phyloP scores from a whole-genome alignment of 2,329 filamentous ascomycete genomes.

The Magnaporthiopsis incrustans region DNA sequence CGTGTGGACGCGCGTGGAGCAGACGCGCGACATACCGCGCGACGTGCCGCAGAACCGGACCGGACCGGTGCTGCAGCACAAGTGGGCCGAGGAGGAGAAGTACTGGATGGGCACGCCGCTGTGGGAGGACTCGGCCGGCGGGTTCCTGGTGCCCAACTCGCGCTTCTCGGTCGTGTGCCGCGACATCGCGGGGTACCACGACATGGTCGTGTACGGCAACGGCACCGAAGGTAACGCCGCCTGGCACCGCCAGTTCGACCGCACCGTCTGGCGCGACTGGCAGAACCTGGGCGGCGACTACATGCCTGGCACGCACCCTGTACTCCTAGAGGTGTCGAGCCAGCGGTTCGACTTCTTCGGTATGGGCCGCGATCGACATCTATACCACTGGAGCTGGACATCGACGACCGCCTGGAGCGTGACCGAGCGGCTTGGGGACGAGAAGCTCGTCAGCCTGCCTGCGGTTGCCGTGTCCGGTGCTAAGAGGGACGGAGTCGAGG shows the following conservation, averaged over 20 bases:
- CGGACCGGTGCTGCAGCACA: background rate
- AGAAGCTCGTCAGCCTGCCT: constrained; percentile 3
- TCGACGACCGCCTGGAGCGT: background rate
- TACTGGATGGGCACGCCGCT: background rate
- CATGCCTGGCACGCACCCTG: constrained; percentile 1
- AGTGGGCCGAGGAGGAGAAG: background rate
- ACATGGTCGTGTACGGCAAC: constrained; percentile 4
- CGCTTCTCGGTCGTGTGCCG: constrained; percentile 1
- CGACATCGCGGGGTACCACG: background rate
- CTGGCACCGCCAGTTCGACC: constrained; percentile 1
- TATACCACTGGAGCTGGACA: constrained; percentile 2
- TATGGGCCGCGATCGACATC: background rate
- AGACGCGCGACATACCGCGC: background rate
- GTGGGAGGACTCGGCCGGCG: background rate
- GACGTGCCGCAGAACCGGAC: background rate
- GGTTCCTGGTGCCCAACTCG: background rate
- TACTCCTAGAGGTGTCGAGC: background rate
- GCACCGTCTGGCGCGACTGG: background rate
- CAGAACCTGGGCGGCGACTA: background rate
- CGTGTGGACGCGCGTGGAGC: constrained; percentile 1
- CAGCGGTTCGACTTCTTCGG: constrained; percentile 3
- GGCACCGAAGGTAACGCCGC: background rate
- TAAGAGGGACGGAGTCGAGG: background rate
- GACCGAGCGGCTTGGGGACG: background rate
- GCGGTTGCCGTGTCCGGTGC: background rate